A percentile compares a stretch with the other conserved stretches of the same genome.
Conservation (phyloP, 257 asterid species). For the Solanum okadae region DNA sequence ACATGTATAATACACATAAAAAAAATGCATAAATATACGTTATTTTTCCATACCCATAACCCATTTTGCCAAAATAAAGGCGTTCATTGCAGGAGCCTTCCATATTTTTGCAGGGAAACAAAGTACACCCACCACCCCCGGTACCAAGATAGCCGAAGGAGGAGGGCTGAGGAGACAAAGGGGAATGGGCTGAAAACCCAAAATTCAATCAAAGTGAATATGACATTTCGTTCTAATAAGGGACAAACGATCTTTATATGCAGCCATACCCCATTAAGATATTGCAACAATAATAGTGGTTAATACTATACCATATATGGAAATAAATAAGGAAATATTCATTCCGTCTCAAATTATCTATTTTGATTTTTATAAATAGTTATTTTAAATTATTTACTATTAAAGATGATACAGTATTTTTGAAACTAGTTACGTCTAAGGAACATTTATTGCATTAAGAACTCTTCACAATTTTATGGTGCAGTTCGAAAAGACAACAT, state of each 20-base stretch:
- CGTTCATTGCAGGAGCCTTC: slow-evolving; percentile 70
- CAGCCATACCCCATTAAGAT: neutral
- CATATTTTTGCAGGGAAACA: slow-evolving; percentile 33
- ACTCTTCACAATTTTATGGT: too few relatives aligned
- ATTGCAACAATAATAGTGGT: neutral
- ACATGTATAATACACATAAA: neutral
- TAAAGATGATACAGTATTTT: neutral
- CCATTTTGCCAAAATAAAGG: slow-evolving; percentile 93
- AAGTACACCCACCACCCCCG: slow-evolving; percentile 1
- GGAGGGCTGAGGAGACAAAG: neutral
- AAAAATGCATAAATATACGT: neutral
- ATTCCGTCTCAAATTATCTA: neutral
- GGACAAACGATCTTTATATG: neutral
- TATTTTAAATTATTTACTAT: too few relatives aligned
- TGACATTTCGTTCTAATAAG: neutral
- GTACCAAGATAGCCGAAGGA: neutral
- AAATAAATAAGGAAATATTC: neutral
- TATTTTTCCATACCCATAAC: slow-evolving; percentile 52
- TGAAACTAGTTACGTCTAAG: too few relatives aligned
- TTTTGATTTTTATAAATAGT: too few relatives aligned
- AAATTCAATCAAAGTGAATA: neutral
- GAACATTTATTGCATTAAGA: too few relatives aligned
- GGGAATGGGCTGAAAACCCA: neutral
- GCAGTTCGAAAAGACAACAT: too few relatives aligned
- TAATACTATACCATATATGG: neutral